phyloP scores from a whole-genome alignment of 257 asterid species.

The Nicotiana attenuata region DNA sequence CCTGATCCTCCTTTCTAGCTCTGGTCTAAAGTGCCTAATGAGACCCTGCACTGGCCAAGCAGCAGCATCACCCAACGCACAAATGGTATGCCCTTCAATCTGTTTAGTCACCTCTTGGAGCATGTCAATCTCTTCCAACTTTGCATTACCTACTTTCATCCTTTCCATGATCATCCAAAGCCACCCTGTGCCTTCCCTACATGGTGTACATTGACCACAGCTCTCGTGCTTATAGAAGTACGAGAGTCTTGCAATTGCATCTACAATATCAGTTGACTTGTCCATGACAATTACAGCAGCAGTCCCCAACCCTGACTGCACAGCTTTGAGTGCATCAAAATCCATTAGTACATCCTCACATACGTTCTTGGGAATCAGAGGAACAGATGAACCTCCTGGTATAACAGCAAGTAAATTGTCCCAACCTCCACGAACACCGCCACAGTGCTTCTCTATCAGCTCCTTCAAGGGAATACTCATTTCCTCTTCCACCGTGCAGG shows the following conservation, averaged over 20 bases:
- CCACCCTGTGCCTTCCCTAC: slow-evolving; percentile 99
- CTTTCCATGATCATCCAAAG: slow-evolving; percentile 99
- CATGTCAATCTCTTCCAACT: slow-evolving; percentile 96
- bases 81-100: slow-evolving; percentile 99
- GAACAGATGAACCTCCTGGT: slow-evolving; percentile 98
- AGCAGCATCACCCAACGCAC: slow-evolving; percentile 99
- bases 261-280: slow-evolving; percentile 94
- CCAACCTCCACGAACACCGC: slow-evolving; percentile 99
- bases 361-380: slow-evolving; percentile 64
- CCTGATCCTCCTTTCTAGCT: slow-evolving; percentile 88
- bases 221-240: slow-evolving; percentile 99
- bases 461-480: slow-evolving; percentile 95
- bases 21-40: slow-evolving; percentile 95
- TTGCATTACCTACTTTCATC: slow-evolving; percentile 95
- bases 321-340: slow-evolving; percentile 97
- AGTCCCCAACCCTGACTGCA: slow-evolving; percentile 92
- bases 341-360: slow-evolving; percentile 99
- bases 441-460: slow-evolving; percentile 90
- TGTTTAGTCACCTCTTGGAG: slow-evolving; percentile 98
- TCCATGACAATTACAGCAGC: slow-evolving; percentile 99
- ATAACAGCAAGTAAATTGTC: slow-evolving; percentile 90
- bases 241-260: slow-evolving; percentile 90
- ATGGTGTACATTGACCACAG: slow-evolving; percentile 98
- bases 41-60: slow-evolving; percentile 99
- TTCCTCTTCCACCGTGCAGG: slow-evolving; percentile 99